Percentiles rank a stretch among this genome's conserved stretches.
Conservation (phyloP, 768 basidiomycete genomes). For the Amanita pseudoporphyria region DNA sequence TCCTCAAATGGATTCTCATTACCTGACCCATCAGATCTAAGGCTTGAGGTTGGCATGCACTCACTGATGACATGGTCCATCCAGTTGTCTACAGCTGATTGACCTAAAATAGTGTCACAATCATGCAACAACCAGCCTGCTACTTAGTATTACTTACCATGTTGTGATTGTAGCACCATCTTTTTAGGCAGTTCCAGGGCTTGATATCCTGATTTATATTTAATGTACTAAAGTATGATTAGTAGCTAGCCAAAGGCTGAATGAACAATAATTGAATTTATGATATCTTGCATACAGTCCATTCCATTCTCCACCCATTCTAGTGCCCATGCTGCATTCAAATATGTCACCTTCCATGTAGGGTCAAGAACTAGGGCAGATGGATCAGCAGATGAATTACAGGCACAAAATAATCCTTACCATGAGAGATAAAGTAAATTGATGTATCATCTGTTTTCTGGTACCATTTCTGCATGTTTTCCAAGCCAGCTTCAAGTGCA, state of each 20-base stretch:
- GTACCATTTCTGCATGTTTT: constrained; percentile 7
- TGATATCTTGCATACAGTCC: background rate
- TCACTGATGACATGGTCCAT: constrained; percentile 1
- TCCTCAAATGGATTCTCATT: constrained; percentile 1
- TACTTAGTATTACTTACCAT: no score
- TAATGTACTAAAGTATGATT: background rate
- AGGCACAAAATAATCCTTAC: background rate
- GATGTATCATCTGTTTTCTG: background rate
- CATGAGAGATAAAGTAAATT: background rate
- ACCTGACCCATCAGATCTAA: background rate
- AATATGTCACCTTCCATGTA: constrained; percentile 1
- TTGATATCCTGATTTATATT: no score
- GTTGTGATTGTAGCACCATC: no score
- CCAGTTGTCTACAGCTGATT: constrained; percentile 1
- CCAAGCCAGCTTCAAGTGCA: constrained; percentile 8
- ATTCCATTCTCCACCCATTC: background rate
- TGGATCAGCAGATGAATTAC: background rate
- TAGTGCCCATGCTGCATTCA: constrained; percentile 4
- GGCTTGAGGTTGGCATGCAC: background rate
- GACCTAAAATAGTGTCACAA: background rate
- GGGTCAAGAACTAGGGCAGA: constrained; percentile 8
- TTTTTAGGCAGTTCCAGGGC: no score
- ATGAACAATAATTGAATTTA: background rate
- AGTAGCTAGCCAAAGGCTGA: no score
- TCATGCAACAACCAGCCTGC: background rate